Evolutionary conservation across 1,284 basidiomycete genomes (phyloP).

Genomic region (Microbotryomycetes sp.): DNA sequence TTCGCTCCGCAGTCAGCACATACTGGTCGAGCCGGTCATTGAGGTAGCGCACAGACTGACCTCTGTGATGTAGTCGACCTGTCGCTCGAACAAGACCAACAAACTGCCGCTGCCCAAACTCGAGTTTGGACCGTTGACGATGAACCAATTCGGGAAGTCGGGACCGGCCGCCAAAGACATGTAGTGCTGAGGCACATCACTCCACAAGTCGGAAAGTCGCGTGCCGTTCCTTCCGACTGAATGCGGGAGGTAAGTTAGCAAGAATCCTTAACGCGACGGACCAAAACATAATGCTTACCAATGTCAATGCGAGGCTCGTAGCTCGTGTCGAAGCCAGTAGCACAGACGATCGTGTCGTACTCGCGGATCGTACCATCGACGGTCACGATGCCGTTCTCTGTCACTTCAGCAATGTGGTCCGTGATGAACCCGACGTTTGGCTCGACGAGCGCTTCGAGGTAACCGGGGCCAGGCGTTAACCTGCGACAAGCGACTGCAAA

Average conservation of each 20-base stretch:
- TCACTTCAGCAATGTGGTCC: constrained; percentile 49
- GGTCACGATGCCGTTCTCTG: constrained; percentile 52
- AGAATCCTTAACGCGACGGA: background rate
- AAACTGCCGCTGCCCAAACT: constrained; percentile 51
- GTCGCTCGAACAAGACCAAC: constrained; percentile 50
- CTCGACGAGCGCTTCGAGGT: constrained; percentile 55
- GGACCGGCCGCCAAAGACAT: constrained; percentile 50
- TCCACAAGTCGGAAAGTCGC: constrained; percentile 49
- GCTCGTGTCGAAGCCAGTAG: constrained; percentile 53
- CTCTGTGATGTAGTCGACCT: constrained; percentile 47
- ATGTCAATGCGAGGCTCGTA: constrained; percentile 51
- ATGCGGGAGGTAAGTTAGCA: background rate
- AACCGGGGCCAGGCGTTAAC: constrained; percentile 56
- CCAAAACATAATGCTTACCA: constrained; percentile 32
- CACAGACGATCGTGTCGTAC: constrained; percentile 55
- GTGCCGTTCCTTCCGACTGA: constrained; percentile 44
- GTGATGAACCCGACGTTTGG: constrained; percentile 55
- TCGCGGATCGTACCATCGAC: constrained; percentile 51
- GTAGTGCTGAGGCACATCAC: constrained; percentile 53
- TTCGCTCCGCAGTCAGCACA: constrained; percentile 3
- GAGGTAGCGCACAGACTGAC: background rate
- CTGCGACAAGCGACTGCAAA: constrained; percentile 51
- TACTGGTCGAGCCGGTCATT: background rate
- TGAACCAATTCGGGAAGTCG: constrained; percentile 51
- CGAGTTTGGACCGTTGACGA: constrained; percentile 52